These are phyloP conservation scores for Nemophila menziesii DNA, from an alignment of 257 asterid genomes.

Conservation along the genomic window DNA sequence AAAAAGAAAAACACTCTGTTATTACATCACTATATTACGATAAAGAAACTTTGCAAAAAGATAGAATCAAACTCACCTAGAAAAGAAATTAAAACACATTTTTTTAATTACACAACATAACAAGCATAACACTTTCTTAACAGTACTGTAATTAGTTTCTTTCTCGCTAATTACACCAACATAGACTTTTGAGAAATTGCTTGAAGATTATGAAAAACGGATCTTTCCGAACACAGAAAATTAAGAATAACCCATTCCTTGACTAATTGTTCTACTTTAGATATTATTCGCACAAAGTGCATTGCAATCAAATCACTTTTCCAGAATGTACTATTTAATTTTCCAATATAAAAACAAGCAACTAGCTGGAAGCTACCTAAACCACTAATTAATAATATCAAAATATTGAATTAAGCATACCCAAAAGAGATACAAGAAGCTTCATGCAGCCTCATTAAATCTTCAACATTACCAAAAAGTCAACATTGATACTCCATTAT, in stretches of 20 bases:
- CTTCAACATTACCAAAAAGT: constrained; percentile 10
- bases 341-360: neutral
- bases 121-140: neutral
- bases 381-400: constrained; percentile 1
- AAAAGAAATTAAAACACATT: too few species aligned
- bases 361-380: constrained; percentile 2
- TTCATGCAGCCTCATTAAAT: constrained; percentile 14
- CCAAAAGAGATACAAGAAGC: neutral
- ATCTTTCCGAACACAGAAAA: too few species aligned
- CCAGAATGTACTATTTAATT: neutral
- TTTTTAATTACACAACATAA: neutral
- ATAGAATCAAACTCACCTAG: too few species aligned
- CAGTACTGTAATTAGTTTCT: neutral
- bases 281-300: neutral
- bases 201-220: neutral
- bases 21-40: too few species aligned
- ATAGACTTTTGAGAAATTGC: neutral
- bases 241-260: neutral
- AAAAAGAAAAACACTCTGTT: too few species aligned
- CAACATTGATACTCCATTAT: constrained; percentile 13
- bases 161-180: constrained; percentile 2
- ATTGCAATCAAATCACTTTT: neutral
- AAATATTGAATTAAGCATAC: constrained; percentile 9
- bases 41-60: too few species aligned
- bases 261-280: neutral